Evolutionary conservation across 768 basidiomycete species (phyloP).

Genomic region (Nidularia pulvinata): DNA sequence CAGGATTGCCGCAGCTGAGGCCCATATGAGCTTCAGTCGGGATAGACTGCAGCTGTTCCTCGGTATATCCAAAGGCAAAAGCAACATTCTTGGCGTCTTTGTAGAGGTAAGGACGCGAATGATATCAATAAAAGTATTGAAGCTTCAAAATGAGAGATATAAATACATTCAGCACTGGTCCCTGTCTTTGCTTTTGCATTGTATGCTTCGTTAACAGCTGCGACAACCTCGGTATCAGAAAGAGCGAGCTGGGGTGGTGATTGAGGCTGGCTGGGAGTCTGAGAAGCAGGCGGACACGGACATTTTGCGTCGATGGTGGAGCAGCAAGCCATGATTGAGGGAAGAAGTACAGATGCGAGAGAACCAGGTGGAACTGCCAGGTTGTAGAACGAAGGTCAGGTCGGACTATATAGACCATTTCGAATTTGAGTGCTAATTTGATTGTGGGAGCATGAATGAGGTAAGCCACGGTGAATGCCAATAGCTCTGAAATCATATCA

Average conservation of each 20-base stretch:
- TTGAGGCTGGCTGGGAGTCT: background rate
- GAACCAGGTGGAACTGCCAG: background rate
- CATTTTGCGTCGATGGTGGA: too few species aligned
- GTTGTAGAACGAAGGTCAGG: background rate
- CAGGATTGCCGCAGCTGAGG: constrained; percentile 59
- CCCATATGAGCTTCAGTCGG: constrained; percentile 47
- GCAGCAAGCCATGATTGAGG: too few species aligned
- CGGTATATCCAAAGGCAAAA: constrained; percentile 45
- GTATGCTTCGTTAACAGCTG: constrained; percentile 24
- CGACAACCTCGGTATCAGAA: constrained; percentile 12
- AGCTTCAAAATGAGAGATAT: background rate
- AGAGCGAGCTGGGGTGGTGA: too few species aligned
- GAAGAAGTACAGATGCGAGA: background rate
- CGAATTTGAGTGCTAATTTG: background rate
- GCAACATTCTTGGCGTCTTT: constrained; percentile 33
- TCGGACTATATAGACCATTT: background rate
- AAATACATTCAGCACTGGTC: constrained; percentile 15
- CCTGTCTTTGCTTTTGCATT: constrained; percentile 23
- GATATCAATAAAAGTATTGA: too few species aligned
- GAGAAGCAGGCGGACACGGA: background rate
- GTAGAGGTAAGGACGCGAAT: too few species aligned
- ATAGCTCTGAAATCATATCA: too few species aligned
- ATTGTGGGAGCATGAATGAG: background rate
- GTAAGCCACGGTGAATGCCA: too few species aligned
- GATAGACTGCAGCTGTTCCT: constrained; percentile 37